Conservation (phyloP, 2,329 filamentous ascomycete genomes). For the Xylariomycetidae sp. region DNA sequence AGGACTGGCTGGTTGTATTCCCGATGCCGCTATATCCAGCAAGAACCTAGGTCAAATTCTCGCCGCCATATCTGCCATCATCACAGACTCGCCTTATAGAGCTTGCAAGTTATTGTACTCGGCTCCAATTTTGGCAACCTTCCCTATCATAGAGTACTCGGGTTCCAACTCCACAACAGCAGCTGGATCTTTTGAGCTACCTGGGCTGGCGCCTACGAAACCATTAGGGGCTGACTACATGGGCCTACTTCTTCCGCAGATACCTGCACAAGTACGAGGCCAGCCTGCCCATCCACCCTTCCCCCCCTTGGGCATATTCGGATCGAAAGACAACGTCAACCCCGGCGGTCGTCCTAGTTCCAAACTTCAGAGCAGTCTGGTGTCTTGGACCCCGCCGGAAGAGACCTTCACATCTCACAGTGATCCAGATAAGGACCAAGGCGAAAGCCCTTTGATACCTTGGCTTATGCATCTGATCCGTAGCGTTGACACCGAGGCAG, state of each 20-base stretch:
- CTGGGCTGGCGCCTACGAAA: slow-evolving; percentile 42
- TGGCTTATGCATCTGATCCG: slow-evolving; percentile 67
- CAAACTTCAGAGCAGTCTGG: slow-evolving; percentile 19
- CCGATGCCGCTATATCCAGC: slow-evolving; percentile 53
- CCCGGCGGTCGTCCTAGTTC: slow-evolving; percentile 21
- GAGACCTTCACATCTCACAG: slow-evolving; percentile 15
- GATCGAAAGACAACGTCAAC: slow-evolving; percentile 32
- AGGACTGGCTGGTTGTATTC: slow-evolving; percentile 53
- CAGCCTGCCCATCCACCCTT: slow-evolving; percentile 37
- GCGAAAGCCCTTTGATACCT: slow-evolving; percentile 67
- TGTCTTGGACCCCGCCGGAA: slow-evolving; percentile 21
- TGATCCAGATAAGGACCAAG: slow-evolving; percentile 46
- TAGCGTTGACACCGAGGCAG: slow-evolving; percentile 50
- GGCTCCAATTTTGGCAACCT: slow-evolving; percentile 64
- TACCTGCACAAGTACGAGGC: slow-evolving; percentile 36
- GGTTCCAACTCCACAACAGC: slow-evolving; percentile 43
- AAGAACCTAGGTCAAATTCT: slow-evolving; percentile 65
- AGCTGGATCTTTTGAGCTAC: slow-evolving; percentile 50
- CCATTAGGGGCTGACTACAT: slow-evolving; percentile 49
- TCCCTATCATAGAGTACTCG: slow-evolving; percentile 53
- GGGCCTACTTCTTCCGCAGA: slow-evolving; percentile 59
- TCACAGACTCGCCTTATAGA: slow-evolving; percentile 74
- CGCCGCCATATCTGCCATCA: slow-evolving; percentile 70
- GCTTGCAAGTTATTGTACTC: slow-evolving; percentile 67
- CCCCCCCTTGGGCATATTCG: slow-evolving; percentile 46